Conservation (phyloP, 1,284 basidiomycete species). For the Flammula alnicola region DNA sequence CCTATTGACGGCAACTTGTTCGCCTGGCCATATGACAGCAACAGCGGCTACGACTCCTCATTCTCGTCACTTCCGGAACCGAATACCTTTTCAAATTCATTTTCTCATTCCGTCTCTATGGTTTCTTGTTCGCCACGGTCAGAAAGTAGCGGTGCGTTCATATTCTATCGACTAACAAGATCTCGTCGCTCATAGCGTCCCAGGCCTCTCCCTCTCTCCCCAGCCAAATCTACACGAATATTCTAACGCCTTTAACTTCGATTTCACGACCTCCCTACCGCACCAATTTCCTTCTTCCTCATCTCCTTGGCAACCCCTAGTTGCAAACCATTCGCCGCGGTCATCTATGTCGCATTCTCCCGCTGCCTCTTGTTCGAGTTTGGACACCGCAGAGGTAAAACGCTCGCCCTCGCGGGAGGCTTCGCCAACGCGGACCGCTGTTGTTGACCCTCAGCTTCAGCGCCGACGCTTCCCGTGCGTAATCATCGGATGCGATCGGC, state of each 20-base stretch:
- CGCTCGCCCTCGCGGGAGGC: slow-evolving; percentile 24
- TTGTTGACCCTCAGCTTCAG: slow-evolving; percentile 33
- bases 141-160: slow-evolving; percentile 27
- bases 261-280: slow-evolving; percentile 31
- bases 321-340: slow-evolving; percentile 20
- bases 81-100: slow-evolving; percentile 20
- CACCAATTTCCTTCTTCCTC: slow-evolving; percentile 26
- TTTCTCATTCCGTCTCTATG: slow-evolving; percentile 32
- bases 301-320: slow-evolving; percentile 20
- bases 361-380: slow-evolving; percentile 27
- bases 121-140: slow-evolving; percentile 34
- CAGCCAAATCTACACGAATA: slow-evolving; percentile 34
- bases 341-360: slow-evolving; percentile 25
- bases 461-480: slow-evolving; percentile 51
- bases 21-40: slow-evolving; percentile 30
- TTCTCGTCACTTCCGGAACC: slow-evolving; percentile 25
- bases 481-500: slow-evolving; percentile 46
- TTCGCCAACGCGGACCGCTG: slow-evolving; percentile 26
- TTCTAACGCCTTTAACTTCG: slow-evolving; percentile 36
- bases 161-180: not conserved
- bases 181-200: slow-evolving; percentile 9
- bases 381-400: slow-evolving; percentile 20
- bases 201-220: slow-evolving; percentile 32
- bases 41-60: slow-evolving; percentile 22
- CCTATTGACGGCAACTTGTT: slow-evolving; percentile 26